Percentiles rank a stretch among this genome's conserved stretches.
phyloP scores from a whole-genome alignment of 83 land plant species.

The Picea abies region DNA sequence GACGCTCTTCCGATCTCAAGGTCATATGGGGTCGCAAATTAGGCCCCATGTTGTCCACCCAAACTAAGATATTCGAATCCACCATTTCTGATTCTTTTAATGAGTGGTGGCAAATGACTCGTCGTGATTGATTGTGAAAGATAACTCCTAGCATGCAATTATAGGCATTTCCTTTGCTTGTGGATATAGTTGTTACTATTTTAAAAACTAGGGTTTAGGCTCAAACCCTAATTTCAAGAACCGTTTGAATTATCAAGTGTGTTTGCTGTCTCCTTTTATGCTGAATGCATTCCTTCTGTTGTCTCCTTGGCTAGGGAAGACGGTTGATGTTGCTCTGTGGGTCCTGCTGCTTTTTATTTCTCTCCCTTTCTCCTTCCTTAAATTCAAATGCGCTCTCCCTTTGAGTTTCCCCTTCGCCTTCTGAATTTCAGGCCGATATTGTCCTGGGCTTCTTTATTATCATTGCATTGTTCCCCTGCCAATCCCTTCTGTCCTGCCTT shows the following conservation, averaged over 20 bases:
- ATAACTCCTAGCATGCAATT: background rate
- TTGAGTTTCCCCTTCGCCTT: constrained; percentile 17
- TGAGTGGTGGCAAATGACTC: constrained; percentile 3
- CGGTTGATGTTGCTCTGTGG: background rate
- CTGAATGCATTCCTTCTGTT: background rate
- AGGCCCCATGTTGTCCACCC: too few species aligned
- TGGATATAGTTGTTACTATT: background rate
- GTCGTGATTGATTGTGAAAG: background rate
- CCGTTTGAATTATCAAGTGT: background rate
- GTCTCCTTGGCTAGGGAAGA: background rate
- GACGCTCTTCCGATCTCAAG: too few species aligned
- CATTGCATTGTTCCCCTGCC: background rate
- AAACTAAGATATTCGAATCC: too few species aligned
- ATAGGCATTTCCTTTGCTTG: background rate
- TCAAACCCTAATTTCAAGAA: background rate
- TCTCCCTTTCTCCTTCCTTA: background rate
- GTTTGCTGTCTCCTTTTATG: constrained; percentile 10
- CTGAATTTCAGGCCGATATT: background rate
- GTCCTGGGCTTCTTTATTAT: background rate
- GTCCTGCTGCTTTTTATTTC: background rate
- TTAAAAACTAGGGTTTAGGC: background rate
- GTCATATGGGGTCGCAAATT: too few species aligned
- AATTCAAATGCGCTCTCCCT: background rate
- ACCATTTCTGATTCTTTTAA: too few species aligned
- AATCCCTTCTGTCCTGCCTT: background rate